Evolutionary conservation across 352 stramenopile genomes (phyloP).

Genomic region (Achlya hypogyna): DNA sequence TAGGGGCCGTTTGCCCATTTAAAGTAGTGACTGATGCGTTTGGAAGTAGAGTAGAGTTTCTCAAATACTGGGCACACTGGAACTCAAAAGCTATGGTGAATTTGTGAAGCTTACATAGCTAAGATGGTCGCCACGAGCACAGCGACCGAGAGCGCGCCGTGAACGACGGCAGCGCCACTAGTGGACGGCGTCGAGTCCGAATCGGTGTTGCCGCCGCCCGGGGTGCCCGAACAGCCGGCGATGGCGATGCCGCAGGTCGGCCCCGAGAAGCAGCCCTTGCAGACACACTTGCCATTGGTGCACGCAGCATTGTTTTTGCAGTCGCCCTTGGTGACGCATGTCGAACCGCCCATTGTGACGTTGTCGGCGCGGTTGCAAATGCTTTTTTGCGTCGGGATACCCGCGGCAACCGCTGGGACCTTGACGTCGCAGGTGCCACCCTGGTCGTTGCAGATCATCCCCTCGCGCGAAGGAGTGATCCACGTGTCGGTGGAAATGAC

Average conservation of each 20-base stretch:
- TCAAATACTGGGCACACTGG: no score
- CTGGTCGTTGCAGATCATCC: slow-evolving; percentile 51
- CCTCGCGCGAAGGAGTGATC: slow-evolving; percentile 60
- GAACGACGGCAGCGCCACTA: not conserved
- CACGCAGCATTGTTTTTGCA: not conserved
- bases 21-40: no score
- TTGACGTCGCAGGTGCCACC: slow-evolving; percentile 59
- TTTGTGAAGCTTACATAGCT: not conserved
- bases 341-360: not conserved
- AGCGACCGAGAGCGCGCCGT: not conserved
- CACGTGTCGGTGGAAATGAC: slow-evolving; percentile 52
- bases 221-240: not conserved
- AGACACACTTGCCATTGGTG: not conserved
- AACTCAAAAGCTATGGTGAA: no score
- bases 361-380: slow-evolving; percentile 4
- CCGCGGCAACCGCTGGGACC: not conserved
- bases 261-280: not conserved
- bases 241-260: not conserved
- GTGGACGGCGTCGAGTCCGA: not conserved
- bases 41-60: no score
- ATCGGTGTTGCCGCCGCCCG: not conserved
- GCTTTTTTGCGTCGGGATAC: not conserved
- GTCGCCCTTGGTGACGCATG: slow-evolving; percentile 1
- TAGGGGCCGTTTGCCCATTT: no score
- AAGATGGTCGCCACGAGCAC: not conserved